Evolutionary conservation across 768 basidiomycete genomes (phyloP).

Genomic region (Termitomyces sp.): DNA sequence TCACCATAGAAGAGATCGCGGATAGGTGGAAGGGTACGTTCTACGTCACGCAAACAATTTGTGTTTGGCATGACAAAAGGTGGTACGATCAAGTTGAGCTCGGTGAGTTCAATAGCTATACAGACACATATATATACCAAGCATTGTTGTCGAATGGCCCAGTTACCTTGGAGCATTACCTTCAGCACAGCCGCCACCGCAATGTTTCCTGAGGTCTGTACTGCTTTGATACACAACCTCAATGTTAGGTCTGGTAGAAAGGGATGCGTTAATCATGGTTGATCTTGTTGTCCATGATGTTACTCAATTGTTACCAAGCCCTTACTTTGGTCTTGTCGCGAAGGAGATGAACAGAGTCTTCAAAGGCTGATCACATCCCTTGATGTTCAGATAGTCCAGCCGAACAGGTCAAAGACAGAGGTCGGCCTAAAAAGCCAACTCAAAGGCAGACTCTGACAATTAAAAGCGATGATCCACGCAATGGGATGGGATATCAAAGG

Average conservation of each 20-base stretch:
- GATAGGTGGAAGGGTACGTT: conserved; percentile 64
- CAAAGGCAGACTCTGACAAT: neutral
- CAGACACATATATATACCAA: conserved; percentile 16
- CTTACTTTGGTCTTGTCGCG: conserved; percentile 3
- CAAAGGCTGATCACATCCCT: conserved; percentile 1
- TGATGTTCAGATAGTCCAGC: neutral
- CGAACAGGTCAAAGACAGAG: too few relatives aligned
- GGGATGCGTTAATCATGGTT: neutral
- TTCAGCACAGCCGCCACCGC: conserved; percentile 12
- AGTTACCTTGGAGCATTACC: conserved; percentile 3
- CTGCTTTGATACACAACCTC: neutral
- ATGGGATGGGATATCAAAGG: neutral
- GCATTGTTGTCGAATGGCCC: conserved; percentile 4
- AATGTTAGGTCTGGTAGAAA: conserved; percentile 1
- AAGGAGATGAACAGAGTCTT: neutral
- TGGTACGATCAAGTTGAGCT: neutral
- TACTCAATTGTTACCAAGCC: conserved; percentile 5
- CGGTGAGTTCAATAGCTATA: neutral
- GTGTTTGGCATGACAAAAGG: conserved; percentile 20
- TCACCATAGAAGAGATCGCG: conserved; percentile 63
- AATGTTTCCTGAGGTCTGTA: neutral
- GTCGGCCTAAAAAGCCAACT: neutral
- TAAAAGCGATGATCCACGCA: neutral
- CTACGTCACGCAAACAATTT: conserved; percentile 19
- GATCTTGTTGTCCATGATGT: conserved; percentile 14